Evolutionary conservation across 306 rosid genomes (phyloP), one percentile per base, ranked within the genome.

Genomic region (Prunus dulcis): DNA sequence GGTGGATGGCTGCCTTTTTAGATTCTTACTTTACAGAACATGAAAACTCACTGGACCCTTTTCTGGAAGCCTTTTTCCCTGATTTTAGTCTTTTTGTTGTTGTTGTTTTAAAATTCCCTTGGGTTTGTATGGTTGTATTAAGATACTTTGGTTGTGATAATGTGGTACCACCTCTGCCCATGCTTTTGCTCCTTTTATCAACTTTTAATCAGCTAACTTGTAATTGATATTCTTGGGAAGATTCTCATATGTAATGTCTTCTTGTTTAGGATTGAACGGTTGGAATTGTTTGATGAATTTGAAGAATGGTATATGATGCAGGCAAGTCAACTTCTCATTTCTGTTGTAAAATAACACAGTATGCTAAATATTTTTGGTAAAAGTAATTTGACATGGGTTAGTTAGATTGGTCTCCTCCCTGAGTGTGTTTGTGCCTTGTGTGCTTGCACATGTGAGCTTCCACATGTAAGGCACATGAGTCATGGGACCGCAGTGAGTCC

Each of bases 291-390:
- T 65, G 97, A 95, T 79, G 97, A 95, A 89, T 95, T 95, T 83
- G 99, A 94, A 85, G 97, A 95, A 85, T 95, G 97, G 97, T 82
- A 95, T 87, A 90, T 95, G 99, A 95, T 95, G 97, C 97, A 90
- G 96, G 97, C 86, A 80, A 90, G 88, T 82, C 82, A 17, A 34
- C 69, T 53, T 45, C 65, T 73, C 55, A 49, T 77, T 67, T 55
- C 52, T 77, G 23, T 76, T 73, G 15, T 78, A 49, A 69, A 79
- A 72, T 65, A 68, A 66, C 71, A 64, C 19, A 28, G 75, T 41
- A 75, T 57, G 72, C 55, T 50, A 69, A 64, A n/a, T 64, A 74
- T 15, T 53, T 67, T 70, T 62, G 77, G 64, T 79, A 62, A 3
- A 28, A 38, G 60, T 43, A 69, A 64, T 64, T 70, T 73, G 34